Evolutionary conservation across 768 basidiomycete genomes (phyloP).

Genomic region (Tricholoma flavovirens): DNA sequence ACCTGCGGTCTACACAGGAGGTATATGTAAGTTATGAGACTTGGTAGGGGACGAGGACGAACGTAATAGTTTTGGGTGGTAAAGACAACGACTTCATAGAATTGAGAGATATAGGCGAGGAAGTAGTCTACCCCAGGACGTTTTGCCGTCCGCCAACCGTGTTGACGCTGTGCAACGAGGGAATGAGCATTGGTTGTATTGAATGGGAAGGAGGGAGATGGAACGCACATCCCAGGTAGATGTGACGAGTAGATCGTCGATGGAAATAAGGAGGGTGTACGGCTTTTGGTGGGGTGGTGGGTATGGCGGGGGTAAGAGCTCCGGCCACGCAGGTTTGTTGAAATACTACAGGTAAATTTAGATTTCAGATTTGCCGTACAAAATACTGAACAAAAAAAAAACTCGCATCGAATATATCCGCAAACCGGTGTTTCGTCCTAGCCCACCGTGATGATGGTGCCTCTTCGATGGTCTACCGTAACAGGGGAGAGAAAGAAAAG

Average conservation of each 20-base stretch:
- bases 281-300: conserved; percentile 82
- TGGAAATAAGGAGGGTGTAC: conserved; percentile 84
- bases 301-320: conserved; percentile 83
- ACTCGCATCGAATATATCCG: conserved; percentile 65
- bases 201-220: not conserved
- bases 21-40: no score
- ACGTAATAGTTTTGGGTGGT: conserved; percentile 89
- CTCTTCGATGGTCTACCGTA: conserved; percentile 48
- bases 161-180: conserved; percentile 54
- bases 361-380: not conserved
- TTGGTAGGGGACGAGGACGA: conserved; percentile 25
- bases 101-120: conserved; percentile 93
- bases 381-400: conserved; percentile 5
- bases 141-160: conserved; percentile 97
- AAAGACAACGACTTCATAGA: conserved; percentile 97
- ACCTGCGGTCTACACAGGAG: conserved; percentile 62
- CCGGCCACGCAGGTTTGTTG: conserved; percentile 89
- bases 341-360: conserved; percentile 54
- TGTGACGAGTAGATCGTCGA: conserved; percentile 88
- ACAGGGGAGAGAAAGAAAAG: conserved; percentile 1
- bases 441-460: conserved; percentile 60
- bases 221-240: conserved; percentile 92
- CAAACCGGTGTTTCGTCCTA: conserved; percentile 56
- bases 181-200: not conserved
- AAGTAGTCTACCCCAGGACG: conserved; percentile 98